These are phyloP conservation scores for Beverwykella pulmonaria DNA, from an alignment of 495 filamentous ascomycete species.

Conservation along the genomic window DNA sequence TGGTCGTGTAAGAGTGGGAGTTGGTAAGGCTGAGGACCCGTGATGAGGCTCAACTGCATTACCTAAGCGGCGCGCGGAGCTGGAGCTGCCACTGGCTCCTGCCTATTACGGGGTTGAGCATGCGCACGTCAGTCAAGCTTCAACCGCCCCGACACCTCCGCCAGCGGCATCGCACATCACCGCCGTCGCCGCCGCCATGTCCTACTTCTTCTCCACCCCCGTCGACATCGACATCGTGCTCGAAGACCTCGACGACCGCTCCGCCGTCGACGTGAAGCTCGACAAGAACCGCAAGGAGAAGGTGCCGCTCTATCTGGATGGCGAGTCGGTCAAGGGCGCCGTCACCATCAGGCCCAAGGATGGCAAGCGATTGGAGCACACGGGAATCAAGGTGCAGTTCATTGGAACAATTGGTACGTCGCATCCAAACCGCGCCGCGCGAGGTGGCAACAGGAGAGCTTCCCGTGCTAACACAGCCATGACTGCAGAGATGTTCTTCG, in stretches of 20 bases:
- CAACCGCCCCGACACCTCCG: conserved; percentile 4
- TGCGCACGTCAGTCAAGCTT: not conserved
- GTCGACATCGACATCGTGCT: conserved; percentile 99
- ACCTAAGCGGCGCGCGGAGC: not conserved
- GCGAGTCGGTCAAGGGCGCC: conserved; percentile 93
- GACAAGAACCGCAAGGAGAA: conserved; percentile 97
- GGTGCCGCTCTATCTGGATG: conserved; percentile 95
- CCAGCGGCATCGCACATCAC: not conserved
- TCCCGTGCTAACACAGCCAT: conserved; percentile 40
- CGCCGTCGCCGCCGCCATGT: conserved; percentile 70
- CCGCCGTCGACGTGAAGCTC: conserved; percentile 94
- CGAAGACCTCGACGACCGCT: conserved; percentile 88
- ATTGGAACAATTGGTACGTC: conserved; percentile 91
- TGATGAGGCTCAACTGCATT: conserved; percentile 5
- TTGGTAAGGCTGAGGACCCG: conserved; percentile 15
- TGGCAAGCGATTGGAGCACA: conserved; percentile 96
- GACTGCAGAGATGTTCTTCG: conserved; percentile 92
- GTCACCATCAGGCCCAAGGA: conserved; percentile 97
- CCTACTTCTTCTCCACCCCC: conserved; percentile 96
- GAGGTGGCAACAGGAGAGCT: conserved; percentile 60
- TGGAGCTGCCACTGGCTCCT: conserved; percentile 4
- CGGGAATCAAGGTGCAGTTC: conserved; percentile 99
- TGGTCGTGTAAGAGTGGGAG: not conserved
- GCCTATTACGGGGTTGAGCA: conserved; percentile 4
- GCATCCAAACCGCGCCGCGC: not conserved